Conservation (phyloP, 768 basidiomycete species). For the Tulasnella calospora region DNA sequence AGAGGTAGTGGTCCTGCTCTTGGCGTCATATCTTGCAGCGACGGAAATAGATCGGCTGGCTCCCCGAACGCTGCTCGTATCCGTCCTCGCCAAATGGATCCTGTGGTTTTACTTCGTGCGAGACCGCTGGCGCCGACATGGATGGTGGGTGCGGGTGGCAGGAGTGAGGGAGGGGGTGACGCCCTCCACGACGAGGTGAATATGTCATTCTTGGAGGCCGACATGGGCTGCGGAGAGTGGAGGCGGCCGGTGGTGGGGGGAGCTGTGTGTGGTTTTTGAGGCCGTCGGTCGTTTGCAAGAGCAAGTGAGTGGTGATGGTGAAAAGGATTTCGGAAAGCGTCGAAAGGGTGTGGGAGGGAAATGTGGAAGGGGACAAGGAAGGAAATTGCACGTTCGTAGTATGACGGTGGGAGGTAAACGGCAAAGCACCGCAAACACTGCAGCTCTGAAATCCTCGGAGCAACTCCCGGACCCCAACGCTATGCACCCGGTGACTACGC, state of each 20-base stretch:
- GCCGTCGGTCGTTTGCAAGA: neutral
- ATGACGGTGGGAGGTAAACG: neutral
- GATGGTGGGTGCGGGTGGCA: neutral
- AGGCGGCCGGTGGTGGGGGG: neutral
- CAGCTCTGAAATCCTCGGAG: slow-evolving; percentile 9
- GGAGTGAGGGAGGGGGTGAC: slow-evolving; percentile 8
- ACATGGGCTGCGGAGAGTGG: neutral
- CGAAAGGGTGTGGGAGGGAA: neutral
- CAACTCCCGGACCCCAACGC: neutral
- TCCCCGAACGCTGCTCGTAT: neutral
- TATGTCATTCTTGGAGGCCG: slow-evolving; percentile 24
- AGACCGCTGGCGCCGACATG: neutral
- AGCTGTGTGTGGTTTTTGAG: neutral
- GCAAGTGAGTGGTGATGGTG: neutral
- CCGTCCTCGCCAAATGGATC: slow-evolving; percentile 10
- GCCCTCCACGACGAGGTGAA: slow-evolving; percentile 25
- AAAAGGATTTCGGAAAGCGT: neutral
- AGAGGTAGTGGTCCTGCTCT: neutral
- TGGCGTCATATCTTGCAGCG: slow-evolving; percentile 15
- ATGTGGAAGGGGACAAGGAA: neutral
- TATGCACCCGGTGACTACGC: neutral
- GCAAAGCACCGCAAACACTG: neutral
- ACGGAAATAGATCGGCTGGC: neutral
- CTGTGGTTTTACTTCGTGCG: slow-evolving; percentile 23
- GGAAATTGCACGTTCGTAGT: slow-evolving; percentile 5